Percentiles rank a stretch among this genome's conserved stretches.
Conservation (phyloP, 2,329 filamentous ascomycete genomes). For the Aspergillus vadensis region DNA sequence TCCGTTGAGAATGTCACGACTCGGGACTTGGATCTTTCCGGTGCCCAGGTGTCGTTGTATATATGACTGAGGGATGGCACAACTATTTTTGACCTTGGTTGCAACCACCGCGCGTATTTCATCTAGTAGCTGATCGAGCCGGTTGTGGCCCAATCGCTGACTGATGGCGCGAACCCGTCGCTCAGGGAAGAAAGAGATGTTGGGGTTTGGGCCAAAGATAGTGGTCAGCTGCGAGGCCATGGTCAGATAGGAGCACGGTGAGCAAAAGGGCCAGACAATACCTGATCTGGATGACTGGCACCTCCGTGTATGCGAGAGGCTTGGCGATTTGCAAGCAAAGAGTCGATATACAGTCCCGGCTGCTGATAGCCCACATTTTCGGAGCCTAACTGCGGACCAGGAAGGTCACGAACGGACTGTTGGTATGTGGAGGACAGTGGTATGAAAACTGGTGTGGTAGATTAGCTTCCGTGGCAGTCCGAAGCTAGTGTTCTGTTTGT, state of each 20-base stretch:
- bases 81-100: conserved; percentile 6
- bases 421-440: not conserved
- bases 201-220: conserved; percentile 8
- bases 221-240: not conserved
- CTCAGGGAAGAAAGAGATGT: conserved; percentile 14
- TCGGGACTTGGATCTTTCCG: not conserved
- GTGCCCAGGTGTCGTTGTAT: not conserved
- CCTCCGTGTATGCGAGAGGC: not conserved
- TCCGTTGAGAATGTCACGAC: not conserved
- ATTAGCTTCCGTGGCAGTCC: not conserved
- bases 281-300: conserved; percentile 5
- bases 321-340: conserved; percentile 8
- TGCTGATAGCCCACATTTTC: not conserved
- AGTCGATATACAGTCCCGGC: conserved; percentile 9
- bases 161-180: conserved; percentile 10
- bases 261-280: not conserved
- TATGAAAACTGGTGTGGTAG: not conserved
- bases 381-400: not conserved
- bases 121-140: conserved; percentile 10
- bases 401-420: not conserved
- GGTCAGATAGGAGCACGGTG: not conserved
- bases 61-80: not conserved
- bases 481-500: not conserved
- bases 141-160: conserved; percentile 9
- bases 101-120: conserved; percentile 9